Conservation (phyloP, 495 filamentous ascomycete species). For the Haplographium delicatum region DNA sequence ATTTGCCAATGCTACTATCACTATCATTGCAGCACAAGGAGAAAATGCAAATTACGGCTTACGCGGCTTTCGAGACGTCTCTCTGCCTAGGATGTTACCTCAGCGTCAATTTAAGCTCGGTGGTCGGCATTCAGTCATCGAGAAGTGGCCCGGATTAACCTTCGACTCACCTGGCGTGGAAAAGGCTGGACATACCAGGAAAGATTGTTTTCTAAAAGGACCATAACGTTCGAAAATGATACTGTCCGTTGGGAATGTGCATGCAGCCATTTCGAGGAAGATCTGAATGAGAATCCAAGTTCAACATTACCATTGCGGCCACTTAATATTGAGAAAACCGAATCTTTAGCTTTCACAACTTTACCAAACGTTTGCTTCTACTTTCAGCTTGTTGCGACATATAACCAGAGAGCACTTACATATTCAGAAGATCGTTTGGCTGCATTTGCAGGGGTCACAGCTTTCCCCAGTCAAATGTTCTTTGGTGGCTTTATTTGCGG, state of each 20-base stretch:
- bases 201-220: slow-evolving; percentile 3
- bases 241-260: slow-evolving; percentile 7
- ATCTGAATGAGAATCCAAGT: background rate
- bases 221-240: background rate
- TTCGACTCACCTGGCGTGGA: background rate
- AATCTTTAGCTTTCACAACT: background rate
- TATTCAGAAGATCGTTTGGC: slow-evolving; percentile 10
- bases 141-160: too few species aligned
- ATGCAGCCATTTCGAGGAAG: background rate
- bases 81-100: background rate
- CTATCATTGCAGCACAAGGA: slow-evolving; percentile 22
- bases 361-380: background rate
- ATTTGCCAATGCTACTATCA: slow-evolving; percentile 24
- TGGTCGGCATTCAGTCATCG: background rate
- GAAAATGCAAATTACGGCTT: slow-evolving; percentile 16
- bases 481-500: slow-evolving; percentile 10
- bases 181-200: slow-evolving; percentile 16
- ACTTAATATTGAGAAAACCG: background rate
- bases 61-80: slow-evolving; percentile 3
- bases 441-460: slow-evolving; percentile 6
- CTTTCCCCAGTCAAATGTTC: slow-evolving; percentile 1
- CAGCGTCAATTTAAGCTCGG: slow-evolving; percentile 5
- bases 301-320: background rate
- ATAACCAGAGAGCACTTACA: slow-evolving; percentile 6
- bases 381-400: background rate